Conservation (phyloP, 2,329 filamentous ascomycete genomes). For the Dothistroma septosporum region DNA sequence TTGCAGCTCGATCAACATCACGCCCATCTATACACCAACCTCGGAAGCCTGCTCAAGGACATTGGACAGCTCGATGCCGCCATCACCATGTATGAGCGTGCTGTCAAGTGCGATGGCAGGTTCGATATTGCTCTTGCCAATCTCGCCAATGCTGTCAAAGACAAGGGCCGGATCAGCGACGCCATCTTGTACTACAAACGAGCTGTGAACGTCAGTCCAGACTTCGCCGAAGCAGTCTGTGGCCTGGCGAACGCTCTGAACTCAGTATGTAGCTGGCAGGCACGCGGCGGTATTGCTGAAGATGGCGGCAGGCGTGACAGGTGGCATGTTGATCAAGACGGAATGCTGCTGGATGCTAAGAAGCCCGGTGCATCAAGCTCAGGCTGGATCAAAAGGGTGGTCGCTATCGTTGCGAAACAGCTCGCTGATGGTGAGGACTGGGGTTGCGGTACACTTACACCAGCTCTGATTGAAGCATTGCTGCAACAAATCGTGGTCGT, state of each 20-base stretch:
- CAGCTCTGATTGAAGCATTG: slow-evolving; percentile 39
- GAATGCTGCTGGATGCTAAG: slow-evolving; percentile 73
- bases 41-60: slow-evolving; percentile 92
- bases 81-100: slow-evolving; percentile 95
- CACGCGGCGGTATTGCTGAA: slow-evolving; percentile 79
- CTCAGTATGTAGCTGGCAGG: slow-evolving; percentile 92
- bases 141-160: slow-evolving; percentile 94
- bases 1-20: slow-evolving; percentile 80
- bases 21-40: slow-evolving; percentile 93
- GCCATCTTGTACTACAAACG: slow-evolving; percentile 89
- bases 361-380: slow-evolving; percentile 56
- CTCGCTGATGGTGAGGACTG: slow-evolving; percentile 79
- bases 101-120: slow-evolving; percentile 83
- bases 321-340: slow-evolving; percentile 86
- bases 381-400: slow-evolving; percentile 85
- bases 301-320: slow-evolving; percentile 70
- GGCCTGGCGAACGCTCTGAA: slow-evolving; percentile 92
- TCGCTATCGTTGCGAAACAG: slow-evolving; percentile 85
- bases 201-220: slow-evolving; percentile 84
- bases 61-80: slow-evolving; percentile 88
- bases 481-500: slow-evolving; percentile 45
- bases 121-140: slow-evolving; percentile 98
- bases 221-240: slow-evolving; percentile 95
- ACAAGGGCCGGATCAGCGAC: slow-evolving; percentile 86
- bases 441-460: slow-evolving; percentile 66